A percentile compares a stretch with the other conserved stretches of the same genome.
phyloP scores from a whole-genome alignment of 176 grass and related monocot species.

The Rhynchospora tenuis region DNA sequence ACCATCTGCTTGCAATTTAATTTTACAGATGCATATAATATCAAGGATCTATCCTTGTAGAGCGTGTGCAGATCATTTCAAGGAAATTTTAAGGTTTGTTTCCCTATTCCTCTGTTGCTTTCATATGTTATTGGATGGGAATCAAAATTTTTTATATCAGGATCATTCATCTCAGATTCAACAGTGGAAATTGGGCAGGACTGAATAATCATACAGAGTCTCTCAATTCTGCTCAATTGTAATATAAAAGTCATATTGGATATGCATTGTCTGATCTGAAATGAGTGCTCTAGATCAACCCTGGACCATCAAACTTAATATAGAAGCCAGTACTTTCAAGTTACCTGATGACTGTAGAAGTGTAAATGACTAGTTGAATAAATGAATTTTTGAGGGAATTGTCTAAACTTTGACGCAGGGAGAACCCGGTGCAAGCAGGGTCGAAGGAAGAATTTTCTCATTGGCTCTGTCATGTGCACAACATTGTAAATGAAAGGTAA shows the following conservation, averaged over 20 bases:
- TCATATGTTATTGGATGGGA: no score
- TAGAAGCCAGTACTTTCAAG: not conserved
- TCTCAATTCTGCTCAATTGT: not conserved
- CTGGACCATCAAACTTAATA: not conserved
- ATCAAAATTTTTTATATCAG: not conserved
- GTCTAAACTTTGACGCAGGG: not conserved
- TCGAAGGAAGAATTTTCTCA: conserved; percentile 19
- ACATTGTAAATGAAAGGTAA: conserved; percentile 16
- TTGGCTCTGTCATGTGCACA: conserved; percentile 22
- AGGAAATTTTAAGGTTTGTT: conserved; percentile 14
- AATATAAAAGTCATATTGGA: not conserved
- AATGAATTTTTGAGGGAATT: not conserved
- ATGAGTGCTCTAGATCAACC: not conserved
- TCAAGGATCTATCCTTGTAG: conserved; percentile 22
- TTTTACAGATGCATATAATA: conserved; percentile 8
- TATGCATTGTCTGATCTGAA: not conserved
- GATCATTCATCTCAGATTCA: not conserved
- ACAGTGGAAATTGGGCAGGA: not conserved
- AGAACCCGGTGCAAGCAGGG: not conserved
- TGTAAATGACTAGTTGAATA: not conserved
- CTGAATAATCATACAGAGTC: not conserved
- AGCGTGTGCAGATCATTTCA: conserved; percentile 24
- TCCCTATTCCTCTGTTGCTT: not conserved
- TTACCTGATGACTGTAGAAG: not conserved
- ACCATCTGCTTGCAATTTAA: not conserved